These are phyloP conservation scores for Neurospora sp. DNA, from an alignment of 495 filamentous ascomycete genomes.

Conservation along the genomic window DNA sequence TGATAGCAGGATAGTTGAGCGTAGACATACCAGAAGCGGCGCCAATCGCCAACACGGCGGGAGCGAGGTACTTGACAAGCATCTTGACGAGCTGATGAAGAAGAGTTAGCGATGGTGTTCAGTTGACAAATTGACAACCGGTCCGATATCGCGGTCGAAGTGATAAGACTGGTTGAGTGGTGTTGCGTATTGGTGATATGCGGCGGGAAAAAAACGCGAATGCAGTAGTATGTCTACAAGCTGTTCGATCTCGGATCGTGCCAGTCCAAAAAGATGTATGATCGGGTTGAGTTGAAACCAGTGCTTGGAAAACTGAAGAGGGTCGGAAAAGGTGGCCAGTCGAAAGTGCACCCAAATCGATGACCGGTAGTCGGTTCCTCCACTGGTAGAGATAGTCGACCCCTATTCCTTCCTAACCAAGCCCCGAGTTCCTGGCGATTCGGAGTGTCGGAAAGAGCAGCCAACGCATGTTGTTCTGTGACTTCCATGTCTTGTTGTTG, in stretches of 20 bases:
- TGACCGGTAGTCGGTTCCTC: neutral
- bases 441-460: neutral
- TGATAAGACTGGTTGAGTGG: neutral
- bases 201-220: constrained; percentile 6
- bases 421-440: neutral
- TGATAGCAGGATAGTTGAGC: neutral
- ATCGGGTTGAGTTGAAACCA: neutral
- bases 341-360: neutral
- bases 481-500: neutral
- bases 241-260: constrained; percentile 4
- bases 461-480: neutral
- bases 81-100: constrained; percentile 43
- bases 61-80: constrained; percentile 62
- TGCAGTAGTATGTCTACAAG: constrained; percentile 14
- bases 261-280: constrained; percentile 15
- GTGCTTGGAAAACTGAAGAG: neutral
- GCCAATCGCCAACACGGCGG: constrained; percentile 63
- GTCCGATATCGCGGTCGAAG: neutral
- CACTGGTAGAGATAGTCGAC: neutral
- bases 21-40: constrained; percentile 52
- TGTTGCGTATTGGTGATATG: constrained; percentile 1
- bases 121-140: constrained; percentile 2
- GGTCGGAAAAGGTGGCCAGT: neutral
- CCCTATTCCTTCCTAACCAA: neutral
- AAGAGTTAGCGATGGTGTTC: constrained; percentile 12